Evolutionary conservation across 257 asterid genomes (phyloP).

Genomic region (Salvia rosmarinus): DNA sequence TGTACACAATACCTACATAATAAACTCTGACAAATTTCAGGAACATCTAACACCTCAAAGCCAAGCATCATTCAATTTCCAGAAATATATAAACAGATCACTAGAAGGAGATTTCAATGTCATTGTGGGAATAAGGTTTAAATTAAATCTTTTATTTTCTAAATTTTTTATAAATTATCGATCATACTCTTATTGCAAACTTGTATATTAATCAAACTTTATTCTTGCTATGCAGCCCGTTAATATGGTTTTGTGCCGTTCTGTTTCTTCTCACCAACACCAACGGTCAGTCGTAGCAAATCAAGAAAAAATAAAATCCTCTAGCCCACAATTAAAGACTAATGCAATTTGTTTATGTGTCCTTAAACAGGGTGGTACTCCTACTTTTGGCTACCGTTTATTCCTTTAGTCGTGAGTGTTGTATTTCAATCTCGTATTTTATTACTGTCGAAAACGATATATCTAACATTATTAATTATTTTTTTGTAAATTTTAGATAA

Average conservation of each 20-base stretch:
- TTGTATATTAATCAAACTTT: too few relatives aligned
- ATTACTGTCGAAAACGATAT: background rate
- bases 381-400: constrained; percentile 76
- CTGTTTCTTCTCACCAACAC: constrained; percentile 74
- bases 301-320: too few relatives aligned
- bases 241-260: constrained; percentile 70
- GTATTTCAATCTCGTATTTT: too few relatives aligned
- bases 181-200: too few relatives aligned
- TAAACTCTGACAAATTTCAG: too few relatives aligned
- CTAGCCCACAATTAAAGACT: too few relatives aligned
- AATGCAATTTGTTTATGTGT: too few relatives aligned
- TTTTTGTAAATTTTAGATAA: too few relatives aligned
- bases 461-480: too few relatives aligned
- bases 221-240: constrained; percentile 55
- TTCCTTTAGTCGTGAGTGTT: constrained; percentile 75
- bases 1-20: too few relatives aligned
- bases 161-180: too few relatives aligned
- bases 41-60: constrained; percentile 82
- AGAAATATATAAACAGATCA: constrained; percentile 71
- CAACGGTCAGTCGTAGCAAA: constrained; percentile 76
- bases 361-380: constrained; percentile 95
- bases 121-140: constrained; percentile 82
- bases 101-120: constrained; percentile 80
- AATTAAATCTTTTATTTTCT: background rate
- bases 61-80: constrained; percentile 69